phyloP scores from a whole-genome alignment of 2,329 filamentous ascomycete species.

The Cladosporium sp. region DNA sequence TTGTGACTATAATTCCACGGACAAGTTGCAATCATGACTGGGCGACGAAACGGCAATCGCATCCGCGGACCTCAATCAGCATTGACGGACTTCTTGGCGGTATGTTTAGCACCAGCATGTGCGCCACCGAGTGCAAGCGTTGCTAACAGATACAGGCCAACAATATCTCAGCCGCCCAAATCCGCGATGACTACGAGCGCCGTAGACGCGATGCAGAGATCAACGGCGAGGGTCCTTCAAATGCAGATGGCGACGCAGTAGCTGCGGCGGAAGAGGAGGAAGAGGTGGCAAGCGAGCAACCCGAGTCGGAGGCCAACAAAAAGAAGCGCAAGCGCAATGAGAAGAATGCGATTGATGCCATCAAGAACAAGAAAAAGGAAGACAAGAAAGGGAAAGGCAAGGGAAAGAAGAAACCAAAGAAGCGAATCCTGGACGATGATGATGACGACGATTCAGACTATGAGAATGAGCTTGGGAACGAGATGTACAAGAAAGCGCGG shows the following conservation, averaged over 20 bases:
- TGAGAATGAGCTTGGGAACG: slow-evolving; percentile 41
- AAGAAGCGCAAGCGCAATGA: slow-evolving; percentile 56
- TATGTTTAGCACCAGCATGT: slow-evolving; percentile 33
- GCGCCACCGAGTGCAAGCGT: background rate
- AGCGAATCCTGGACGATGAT: slow-evolving; percentile 38
- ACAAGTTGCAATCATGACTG: slow-evolving; percentile 27
- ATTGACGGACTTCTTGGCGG: slow-evolving; percentile 63
- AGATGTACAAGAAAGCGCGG: slow-evolving; percentile 52
- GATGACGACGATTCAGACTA: slow-evolving; percentile 39
- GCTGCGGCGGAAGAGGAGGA: slow-evolving; percentile 31
- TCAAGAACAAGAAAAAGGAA: slow-evolving; percentile 35
- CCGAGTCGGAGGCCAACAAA: slow-evolving; percentile 34
- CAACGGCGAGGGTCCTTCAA: slow-evolving; percentile 13
- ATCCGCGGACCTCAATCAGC: slow-evolving; percentile 60
- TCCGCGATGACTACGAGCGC: slow-evolving; percentile 54
- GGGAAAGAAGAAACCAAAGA: slow-evolving; percentile 41
- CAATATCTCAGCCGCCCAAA: slow-evolving; percentile 65
- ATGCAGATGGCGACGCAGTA: slow-evolving; percentile 27
- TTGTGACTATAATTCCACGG: background rate
- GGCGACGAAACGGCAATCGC: slow-evolving; percentile 37
- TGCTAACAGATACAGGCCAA: slow-evolving; percentile 39
- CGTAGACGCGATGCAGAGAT: slow-evolving; percentile 44
- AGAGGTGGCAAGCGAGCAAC: slow-evolving; percentile 25
- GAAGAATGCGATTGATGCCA: slow-evolving; percentile 39
- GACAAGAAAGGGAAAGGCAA: slow-evolving; percentile 38